phyloP scores from a whole-genome alignment of 768 basidiomycete genomes.

The Obba rivulosa region DNA sequence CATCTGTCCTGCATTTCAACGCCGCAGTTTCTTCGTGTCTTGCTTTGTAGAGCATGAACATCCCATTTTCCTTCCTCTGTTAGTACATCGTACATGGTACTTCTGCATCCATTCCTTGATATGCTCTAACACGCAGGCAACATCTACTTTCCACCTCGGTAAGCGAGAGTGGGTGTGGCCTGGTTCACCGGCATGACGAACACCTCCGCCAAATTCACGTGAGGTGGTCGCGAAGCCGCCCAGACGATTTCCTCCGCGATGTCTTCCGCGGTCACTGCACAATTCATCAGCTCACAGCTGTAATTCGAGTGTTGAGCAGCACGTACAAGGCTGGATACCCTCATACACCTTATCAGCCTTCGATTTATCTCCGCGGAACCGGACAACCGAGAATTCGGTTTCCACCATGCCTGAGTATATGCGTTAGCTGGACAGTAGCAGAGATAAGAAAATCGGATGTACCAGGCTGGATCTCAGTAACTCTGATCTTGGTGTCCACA shows the following conservation, averaged over 20 bases:
- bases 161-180: slow-evolving; percentile 60
- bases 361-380: slow-evolving; percentile 79
- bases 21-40: too few species aligned
- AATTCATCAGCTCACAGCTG: too few species aligned
- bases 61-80: too few species aligned
- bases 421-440: background rate
- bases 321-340: slow-evolving; percentile 80
- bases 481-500: slow-evolving; percentile 88
- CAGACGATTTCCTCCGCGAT: slow-evolving; percentile 98
- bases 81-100: too few species aligned
- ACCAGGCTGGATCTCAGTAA: slow-evolving; percentile 94
- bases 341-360: slow-evolving; percentile 89
- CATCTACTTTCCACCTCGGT: slow-evolving; percentile 41
- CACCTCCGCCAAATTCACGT: slow-evolving; percentile 86
- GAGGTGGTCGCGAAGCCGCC: slow-evolving; percentile 87
- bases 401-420: slow-evolving; percentile 66
- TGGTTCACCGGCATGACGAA: slow-evolving; percentile 78
- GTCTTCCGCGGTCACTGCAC: slow-evolving; percentile 71
- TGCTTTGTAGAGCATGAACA: too few species aligned
- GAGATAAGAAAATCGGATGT: slow-evolving; percentile 5
- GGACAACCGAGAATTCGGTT: slow-evolving; percentile 88
- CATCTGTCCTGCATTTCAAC: too few species aligned
- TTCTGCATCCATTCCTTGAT: too few species aligned
- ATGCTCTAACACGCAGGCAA: slow-evolving; percentile 4
- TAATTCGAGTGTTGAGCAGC: background rate